These are phyloP conservation scores for Phaeoacremonium minimum DNA, from an alignment of 2,329 filamentous ascomycete genomes.

Conservation along the genomic window DNA sequence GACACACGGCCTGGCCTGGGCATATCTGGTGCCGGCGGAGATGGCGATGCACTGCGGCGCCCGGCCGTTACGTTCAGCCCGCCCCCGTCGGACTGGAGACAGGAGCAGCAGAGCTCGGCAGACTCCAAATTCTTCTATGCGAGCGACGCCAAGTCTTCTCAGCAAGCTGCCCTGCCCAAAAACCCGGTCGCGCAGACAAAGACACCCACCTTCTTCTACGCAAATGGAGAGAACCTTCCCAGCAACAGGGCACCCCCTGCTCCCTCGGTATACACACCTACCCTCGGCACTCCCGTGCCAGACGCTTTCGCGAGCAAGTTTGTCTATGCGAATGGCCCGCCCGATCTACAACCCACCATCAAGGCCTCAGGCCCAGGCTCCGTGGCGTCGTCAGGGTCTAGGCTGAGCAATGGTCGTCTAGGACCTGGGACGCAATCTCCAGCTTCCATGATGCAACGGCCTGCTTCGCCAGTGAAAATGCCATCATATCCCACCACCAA, in stretches of 20 bases:
- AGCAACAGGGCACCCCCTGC: conserved; percentile 22
- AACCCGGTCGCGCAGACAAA: conserved; percentile 22
- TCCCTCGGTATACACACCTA: conserved; percentile 7
- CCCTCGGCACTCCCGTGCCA: conserved; percentile 26
- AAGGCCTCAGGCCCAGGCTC: conserved; percentile 37
- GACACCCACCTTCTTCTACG: conserved; percentile 50
- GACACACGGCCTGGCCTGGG: conserved; percentile 30
- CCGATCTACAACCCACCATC: conserved; percentile 38
- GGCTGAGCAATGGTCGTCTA: conserved; percentile 33
- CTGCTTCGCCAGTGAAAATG: conserved; percentile 47
- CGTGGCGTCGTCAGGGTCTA: conserved; percentile 38
- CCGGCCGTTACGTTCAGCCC: conserved; percentile 27
- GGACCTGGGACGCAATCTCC: conserved; percentile 22
- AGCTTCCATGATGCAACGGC: conserved; percentile 29
- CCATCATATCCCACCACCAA: conserved; percentile 13
- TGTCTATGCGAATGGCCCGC: conserved; percentile 68
- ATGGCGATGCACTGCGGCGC: conserved; percentile 21
- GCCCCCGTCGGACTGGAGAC: neutral
- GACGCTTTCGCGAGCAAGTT: conserved; percentile 57
- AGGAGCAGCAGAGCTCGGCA: neutral
- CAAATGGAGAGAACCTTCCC: conserved; percentile 42
- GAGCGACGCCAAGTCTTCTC: conserved; percentile 60
- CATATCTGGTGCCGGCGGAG: conserved; percentile 24
- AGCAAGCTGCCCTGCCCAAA: conserved; percentile 35
- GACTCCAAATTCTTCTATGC: conserved; percentile 89